Evolutionary conservation across 75 land plant genomes (phyloP).

Genomic region (Pinus tabuliformis): DNA sequence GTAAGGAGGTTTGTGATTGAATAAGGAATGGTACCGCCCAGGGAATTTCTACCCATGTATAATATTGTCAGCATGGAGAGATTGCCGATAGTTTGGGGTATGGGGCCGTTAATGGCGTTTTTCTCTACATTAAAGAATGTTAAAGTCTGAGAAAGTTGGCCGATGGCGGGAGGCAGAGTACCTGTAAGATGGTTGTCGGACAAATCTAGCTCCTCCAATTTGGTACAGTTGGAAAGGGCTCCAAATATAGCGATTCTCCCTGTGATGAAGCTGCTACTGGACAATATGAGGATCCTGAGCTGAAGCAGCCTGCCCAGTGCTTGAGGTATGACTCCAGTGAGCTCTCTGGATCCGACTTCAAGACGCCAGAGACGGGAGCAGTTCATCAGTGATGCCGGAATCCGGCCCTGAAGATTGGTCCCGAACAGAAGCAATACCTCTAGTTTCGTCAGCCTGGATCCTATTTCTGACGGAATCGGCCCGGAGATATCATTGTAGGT

Average conservation of each 20-base stretch:
- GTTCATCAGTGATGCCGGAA: constrained; percentile 1
- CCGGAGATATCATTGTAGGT: neutral
- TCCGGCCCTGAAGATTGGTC: neutral
- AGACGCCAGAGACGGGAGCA: constrained; percentile 4
- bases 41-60: neutral
- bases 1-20: neutral
- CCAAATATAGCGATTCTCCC: neutral
- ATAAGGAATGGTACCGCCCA: neutral
- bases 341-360: constrained; percentile 12
- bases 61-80: neutral
- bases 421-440: neutral
- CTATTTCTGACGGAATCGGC: neutral
- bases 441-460: neutral
- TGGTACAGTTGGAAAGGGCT: neutral
- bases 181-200: constrained; percentile 11
- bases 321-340: constrained; percentile 18
- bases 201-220: constrained; percentile 7
- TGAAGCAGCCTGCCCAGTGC: constrained; percentile 13
- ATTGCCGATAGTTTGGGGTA: neutral
- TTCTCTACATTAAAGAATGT: neutral
- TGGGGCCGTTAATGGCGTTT: neutral
- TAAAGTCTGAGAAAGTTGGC: neutral
- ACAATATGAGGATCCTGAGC: neutral
- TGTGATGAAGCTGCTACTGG: constrained; percentile 1
- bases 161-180: constrained; percentile 7